Percentiles rank a stretch among this genome's conserved stretches.
phyloP scores from a whole-genome alignment of 2,329 filamentous ascomycete species.

The Epichloe bromicola region DNA sequence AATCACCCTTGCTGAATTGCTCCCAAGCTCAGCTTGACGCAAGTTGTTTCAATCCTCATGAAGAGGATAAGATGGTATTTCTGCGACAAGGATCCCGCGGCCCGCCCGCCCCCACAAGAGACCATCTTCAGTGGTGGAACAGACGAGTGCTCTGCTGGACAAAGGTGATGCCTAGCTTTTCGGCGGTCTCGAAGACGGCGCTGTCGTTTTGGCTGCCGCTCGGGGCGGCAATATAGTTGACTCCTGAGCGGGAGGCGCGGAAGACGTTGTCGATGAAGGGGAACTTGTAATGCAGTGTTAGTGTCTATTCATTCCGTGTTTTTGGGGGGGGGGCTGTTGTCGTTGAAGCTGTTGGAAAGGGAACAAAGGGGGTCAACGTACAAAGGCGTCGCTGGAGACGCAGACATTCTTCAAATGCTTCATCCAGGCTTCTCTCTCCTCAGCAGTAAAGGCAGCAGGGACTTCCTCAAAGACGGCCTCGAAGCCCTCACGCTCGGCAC shows the following conservation, averaged over 20 bases:
- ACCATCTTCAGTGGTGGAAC: conserved; percentile 68
- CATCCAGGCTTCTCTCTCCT: conserved; percentile 81
- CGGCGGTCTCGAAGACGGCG: conserved; percentile 74
- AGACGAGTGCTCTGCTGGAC: conserved; percentile 88
- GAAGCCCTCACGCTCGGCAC: conserved; percentile 74
- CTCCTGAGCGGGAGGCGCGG: conserved; percentile 75
- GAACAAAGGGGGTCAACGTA: conserved; percentile 33
- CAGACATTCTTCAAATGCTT: conserved; percentile 69
- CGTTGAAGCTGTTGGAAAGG: not conserved
- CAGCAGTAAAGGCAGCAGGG: conserved; percentile 64
- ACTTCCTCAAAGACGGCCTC: conserved; percentile 85
- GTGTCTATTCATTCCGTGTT: not conserved
- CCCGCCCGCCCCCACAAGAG: not conserved
- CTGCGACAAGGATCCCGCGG: too few relatives aligned
- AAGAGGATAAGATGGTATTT: too few relatives aligned
- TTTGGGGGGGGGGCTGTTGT: too few relatives aligned
- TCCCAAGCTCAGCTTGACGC: too few relatives aligned
- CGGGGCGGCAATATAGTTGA: conserved; percentile 91
- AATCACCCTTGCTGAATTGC: too few relatives aligned
- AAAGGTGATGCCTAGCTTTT: conserved; percentile 85
- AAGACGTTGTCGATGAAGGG: conserved; percentile 96
- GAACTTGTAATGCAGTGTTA: conserved; percentile 47
- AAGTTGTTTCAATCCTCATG: too few relatives aligned
- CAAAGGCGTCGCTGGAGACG: conserved; percentile 89
- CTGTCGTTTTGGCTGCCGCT: conserved; percentile 78